Evolutionary conservation across 495 filamentous ascomycete genomes (phyloP).

Genomic region (Xylaria castorea): DNA sequence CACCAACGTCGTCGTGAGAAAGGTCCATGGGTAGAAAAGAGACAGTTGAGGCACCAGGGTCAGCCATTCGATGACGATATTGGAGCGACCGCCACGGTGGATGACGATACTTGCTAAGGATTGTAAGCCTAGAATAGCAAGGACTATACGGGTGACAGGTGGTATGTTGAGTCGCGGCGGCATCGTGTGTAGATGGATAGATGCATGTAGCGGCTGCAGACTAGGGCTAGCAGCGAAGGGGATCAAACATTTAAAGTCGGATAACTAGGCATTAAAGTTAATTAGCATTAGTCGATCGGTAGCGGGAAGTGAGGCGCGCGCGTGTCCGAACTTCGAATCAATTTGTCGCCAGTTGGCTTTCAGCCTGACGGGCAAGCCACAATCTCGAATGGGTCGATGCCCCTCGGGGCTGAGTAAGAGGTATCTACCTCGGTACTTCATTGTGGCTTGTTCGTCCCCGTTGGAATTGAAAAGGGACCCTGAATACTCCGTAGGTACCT

Average conservation of each 20-base stretch:
- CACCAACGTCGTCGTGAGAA: slow-evolving; percentile 83
- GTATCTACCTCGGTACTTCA: neutral
- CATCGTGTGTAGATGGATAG: slow-evolving; percentile 57
- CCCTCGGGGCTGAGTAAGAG: neutral
- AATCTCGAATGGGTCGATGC: neutral
- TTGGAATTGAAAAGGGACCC: neutral
- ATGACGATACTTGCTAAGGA: slow-evolving; percentile 84
- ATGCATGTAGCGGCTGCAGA: slow-evolving; percentile 28
- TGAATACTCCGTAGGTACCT: no score
- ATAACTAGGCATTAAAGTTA: neutral
- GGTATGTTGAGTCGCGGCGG: slow-evolving; percentile 89
- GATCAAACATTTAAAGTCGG: slow-evolving; percentile 5
- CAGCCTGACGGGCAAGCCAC: slow-evolving; percentile 24
- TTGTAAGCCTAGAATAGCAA: slow-evolving; percentile 74
- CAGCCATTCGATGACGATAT: slow-evolving; percentile 80
- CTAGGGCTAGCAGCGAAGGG: neutral
- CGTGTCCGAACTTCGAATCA: neutral
- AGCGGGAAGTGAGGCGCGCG: slow-evolving; percentile 16
- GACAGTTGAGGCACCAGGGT: slow-evolving; percentile 83
- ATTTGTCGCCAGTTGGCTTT: slow-evolving; percentile 2
- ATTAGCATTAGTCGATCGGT: slow-evolving; percentile 12
- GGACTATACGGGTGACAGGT: slow-evolving; percentile 82
- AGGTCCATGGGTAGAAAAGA: slow-evolving; percentile 90
- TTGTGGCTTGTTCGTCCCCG: neutral
- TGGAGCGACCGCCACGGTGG: slow-evolving; percentile 65